Conservation (phyloP, 1,284 basidiomycete genomes). For the Schizophyllum amplum region DNA sequence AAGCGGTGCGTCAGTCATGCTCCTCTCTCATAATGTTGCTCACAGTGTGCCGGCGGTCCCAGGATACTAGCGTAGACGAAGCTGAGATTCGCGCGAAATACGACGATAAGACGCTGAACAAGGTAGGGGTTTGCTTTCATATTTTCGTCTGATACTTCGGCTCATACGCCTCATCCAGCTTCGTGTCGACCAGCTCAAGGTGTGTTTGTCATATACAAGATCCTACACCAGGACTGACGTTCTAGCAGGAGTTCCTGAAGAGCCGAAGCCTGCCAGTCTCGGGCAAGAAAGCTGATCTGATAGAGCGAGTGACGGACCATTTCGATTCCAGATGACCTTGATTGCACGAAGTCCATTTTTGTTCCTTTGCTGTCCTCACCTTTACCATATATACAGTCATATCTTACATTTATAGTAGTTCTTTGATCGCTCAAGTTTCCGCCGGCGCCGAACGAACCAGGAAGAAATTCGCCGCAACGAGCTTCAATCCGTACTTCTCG, state of each 20-base stretch:
- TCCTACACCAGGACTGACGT: constrained; percentile 11
- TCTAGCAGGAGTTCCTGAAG: constrained; percentile 56
- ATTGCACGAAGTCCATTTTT: neutral
- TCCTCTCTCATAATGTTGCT: constrained; percentile 6
- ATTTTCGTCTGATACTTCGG: constrained; percentile 3
- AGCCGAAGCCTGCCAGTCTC: constrained; percentile 48
- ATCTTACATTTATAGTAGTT: no score
- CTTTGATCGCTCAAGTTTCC: neutral
- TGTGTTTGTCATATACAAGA: constrained; percentile 18
- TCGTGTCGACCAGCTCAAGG: constrained; percentile 73
- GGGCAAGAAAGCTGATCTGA: constrained; percentile 65
- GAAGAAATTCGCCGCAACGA: constrained; percentile 57
- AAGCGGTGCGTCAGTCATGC: constrained; percentile 42
- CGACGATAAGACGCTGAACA: constrained; percentile 48
- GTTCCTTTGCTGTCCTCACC: no score
- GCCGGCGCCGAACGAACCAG: constrained; percentile 16
- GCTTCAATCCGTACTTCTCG: constrained; percentile 40
- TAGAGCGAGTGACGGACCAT: constrained; percentile 57
- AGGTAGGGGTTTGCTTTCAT: constrained; percentile 36
- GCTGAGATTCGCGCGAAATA: constrained; percentile 62
- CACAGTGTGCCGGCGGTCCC: constrained; percentile 5
- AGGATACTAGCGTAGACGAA: constrained; percentile 57
- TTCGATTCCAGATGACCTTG: no score
- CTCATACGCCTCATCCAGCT: constrained; percentile 37
- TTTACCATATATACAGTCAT: no score